These are phyloP conservation scores for Tolypocladium album DNA, from an alignment of 2,329 filamentous ascomycete genomes.

Conservation along the genomic window DNA sequence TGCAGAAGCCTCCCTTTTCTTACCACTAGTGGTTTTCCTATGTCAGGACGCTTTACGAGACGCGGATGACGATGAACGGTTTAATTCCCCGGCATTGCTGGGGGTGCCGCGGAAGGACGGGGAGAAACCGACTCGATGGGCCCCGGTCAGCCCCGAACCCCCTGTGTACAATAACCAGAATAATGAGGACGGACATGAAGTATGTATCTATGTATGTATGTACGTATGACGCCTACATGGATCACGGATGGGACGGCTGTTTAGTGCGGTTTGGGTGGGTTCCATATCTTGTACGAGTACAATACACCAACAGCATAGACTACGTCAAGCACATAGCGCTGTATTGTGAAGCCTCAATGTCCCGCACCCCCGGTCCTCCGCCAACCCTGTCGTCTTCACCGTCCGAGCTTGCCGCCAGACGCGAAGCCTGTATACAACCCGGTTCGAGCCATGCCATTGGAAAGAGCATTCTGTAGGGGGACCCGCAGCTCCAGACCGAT, in stretches of 20 bases:
- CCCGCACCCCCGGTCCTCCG: not conserved
- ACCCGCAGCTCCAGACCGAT: not conserved
- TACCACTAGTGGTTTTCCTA: not conserved
- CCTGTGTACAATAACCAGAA: not conserved
- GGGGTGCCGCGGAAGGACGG: not conserved
- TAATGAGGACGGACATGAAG: not conserved
- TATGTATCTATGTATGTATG: not conserved
- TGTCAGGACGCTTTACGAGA: not conserved
- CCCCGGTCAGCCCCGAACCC: not conserved
- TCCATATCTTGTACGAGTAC: not conserved
- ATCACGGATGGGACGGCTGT: not conserved
- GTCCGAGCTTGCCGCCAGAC: not conserved
- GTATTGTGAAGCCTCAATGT: not conserved
- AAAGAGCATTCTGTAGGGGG: not conserved
- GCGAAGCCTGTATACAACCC: not conserved
- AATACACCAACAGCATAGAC: not conserved
- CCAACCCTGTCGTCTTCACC: not conserved
- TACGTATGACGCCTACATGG: not conserved
- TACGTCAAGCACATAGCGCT: not conserved
- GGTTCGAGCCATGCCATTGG: not conserved
- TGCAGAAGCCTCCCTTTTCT: not conserved
- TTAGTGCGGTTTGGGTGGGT: not conserved
- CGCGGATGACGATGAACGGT: not conserved
- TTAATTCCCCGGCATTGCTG: not conserved
- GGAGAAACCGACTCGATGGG: not conserved